Percentiles rank a stretch among this genome's conserved stretches.
Evolutionary conservation across 257 asterid species (phyloP).

Genomic region (Rubia yunnanensis): DNA sequence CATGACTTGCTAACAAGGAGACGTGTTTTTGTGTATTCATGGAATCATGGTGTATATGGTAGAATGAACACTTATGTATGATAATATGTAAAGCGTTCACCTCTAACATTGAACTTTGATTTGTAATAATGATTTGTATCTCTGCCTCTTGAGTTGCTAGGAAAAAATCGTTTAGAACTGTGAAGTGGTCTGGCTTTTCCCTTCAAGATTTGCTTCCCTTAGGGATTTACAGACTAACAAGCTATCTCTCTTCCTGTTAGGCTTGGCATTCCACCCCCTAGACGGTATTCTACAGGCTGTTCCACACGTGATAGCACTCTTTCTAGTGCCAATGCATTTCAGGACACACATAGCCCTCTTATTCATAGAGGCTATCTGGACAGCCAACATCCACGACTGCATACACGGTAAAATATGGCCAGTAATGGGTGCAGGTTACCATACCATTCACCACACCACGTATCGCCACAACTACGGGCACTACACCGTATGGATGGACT

Average conservation of each 20-base stretch:
- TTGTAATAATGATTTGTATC: not conserved
- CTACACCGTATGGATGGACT: conserved; percentile 96
- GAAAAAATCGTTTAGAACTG: not conserved
- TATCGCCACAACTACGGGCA: conserved; percentile 94
- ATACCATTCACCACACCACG: conserved; percentile 96
- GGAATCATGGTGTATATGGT: not conserved
- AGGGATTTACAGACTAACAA: not conserved
- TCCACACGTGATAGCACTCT: conserved; percentile 78
- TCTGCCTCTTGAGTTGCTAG: not conserved
- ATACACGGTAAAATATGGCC: conserved; percentile 89
- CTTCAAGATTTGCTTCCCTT: not conserved
- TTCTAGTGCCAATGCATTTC: conserved; percentile 71
- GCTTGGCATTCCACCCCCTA: conserved; percentile 90
- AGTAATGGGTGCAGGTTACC: conserved; percentile 97
- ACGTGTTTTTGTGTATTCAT: not conserved
- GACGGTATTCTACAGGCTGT: conserved; percentile 92
- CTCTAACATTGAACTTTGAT: not conserved
- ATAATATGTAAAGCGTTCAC: not conserved
- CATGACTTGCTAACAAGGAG: not conserved
- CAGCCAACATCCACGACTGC: conserved; percentile 93
- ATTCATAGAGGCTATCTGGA: conserved; percentile 81
- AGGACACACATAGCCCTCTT: conserved; percentile 65
- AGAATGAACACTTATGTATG: not conserved
- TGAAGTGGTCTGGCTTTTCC: not conserved
- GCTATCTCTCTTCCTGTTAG: conserved; percentile 25